A percentile compares a stretch with the other conserved stretches of the same genome.
Conservation (phyloP, 352 stramenopile genomes). For the Pythium sp. region DNA sequence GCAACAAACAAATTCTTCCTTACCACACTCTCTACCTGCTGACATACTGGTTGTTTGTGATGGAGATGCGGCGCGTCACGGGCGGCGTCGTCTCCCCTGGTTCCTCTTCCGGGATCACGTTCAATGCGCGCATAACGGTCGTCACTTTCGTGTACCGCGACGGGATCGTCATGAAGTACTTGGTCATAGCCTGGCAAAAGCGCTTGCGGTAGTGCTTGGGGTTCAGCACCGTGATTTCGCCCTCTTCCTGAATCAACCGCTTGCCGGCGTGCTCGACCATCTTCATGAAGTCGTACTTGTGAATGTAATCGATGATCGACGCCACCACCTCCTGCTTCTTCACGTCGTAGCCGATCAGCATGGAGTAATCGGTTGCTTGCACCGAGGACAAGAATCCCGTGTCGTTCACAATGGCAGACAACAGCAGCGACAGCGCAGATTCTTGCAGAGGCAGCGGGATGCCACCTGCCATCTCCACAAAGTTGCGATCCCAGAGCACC, state of each 20-base stretch:
- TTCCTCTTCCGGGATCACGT: constrained; percentile 22
- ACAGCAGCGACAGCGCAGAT: constrained; percentile 72
- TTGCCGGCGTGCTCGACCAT: constrained; percentile 89
- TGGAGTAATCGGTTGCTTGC: constrained; percentile 86
- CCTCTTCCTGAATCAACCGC: constrained; percentile 86
- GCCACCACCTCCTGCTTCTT: constrained; percentile 84
- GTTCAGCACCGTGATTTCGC: constrained; percentile 86
- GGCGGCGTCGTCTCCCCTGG: constrained; percentile 16
- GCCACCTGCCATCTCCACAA: constrained; percentile 79
- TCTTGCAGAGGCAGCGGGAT: constrained; percentile 84
- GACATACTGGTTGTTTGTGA: constrained; percentile 12
- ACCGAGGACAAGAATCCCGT: constrained; percentile 82
- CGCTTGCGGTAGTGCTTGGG: constrained; percentile 85
- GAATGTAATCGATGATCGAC: constrained; percentile 89
- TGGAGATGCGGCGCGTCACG: constrained; percentile 18
- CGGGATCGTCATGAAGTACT: constrained; percentile 87
- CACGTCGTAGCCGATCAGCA: constrained; percentile 86
- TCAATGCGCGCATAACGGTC: constrained; percentile 48
- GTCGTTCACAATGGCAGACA: constrained; percentile 85
- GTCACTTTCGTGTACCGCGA: constrained; percentile 86
- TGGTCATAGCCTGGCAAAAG: constrained; percentile 85
- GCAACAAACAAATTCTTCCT: neutral
- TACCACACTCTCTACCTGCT: neutral
- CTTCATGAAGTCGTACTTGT: constrained; percentile 91
- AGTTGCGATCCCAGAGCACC: constrained; percentile 86